Conservation (phyloP, 1,284 basidiomycete genomes). For the Malassezia dermatis region DNA sequence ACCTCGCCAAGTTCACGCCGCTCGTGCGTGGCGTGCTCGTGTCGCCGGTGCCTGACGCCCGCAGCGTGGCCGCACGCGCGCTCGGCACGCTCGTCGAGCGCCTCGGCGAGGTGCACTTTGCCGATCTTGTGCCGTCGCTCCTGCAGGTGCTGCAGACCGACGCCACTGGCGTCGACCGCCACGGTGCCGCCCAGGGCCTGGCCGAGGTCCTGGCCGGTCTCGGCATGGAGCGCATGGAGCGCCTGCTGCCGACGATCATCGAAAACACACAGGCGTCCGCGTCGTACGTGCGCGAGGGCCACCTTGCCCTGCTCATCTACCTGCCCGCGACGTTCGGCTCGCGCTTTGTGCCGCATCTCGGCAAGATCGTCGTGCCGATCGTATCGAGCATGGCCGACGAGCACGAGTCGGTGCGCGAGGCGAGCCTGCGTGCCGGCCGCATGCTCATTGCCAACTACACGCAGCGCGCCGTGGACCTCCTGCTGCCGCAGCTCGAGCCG, state of each 20-base stretch:
- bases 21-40: slow-evolving; percentile 84
- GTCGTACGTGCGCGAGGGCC: slow-evolving; percentile 88
- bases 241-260: slow-evolving; percentile 85
- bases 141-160: slow-evolving; percentile 83
- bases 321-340: slow-evolving; percentile 85
- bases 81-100: slow-evolving; percentile 95
- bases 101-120: slow-evolving; percentile 88
- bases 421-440: slow-evolving; percentile 94
- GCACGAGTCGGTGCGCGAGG: slow-evolving; percentile 80
- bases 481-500: slow-evolving; percentile 84
- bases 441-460: slow-evolving; percentile 98
- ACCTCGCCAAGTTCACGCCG: slow-evolving; percentile 75
- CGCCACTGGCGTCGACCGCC: slow-evolving; percentile 86
- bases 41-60: slow-evolving; percentile 82
- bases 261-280: slow-evolving; percentile 78
- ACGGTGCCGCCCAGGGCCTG: slow-evolving; percentile 94
- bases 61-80: slow-evolving; percentile 91
- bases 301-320: slow-evolving; percentile 94
- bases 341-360: slow-evolving; percentile 88
- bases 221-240: slow-evolving; percentile 93
- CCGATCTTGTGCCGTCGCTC: slow-evolving; percentile 82
- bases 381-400: slow-evolving; percentile 82
- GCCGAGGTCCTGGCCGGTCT: slow-evolving; percentile 90
- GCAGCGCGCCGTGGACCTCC: slow-evolving; percentile 77
- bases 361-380: slow-evolving; percentile 87